Conservation (phyloP, 371 early-diverging fungal genomes). For the Mortierella sp. region DNA sequence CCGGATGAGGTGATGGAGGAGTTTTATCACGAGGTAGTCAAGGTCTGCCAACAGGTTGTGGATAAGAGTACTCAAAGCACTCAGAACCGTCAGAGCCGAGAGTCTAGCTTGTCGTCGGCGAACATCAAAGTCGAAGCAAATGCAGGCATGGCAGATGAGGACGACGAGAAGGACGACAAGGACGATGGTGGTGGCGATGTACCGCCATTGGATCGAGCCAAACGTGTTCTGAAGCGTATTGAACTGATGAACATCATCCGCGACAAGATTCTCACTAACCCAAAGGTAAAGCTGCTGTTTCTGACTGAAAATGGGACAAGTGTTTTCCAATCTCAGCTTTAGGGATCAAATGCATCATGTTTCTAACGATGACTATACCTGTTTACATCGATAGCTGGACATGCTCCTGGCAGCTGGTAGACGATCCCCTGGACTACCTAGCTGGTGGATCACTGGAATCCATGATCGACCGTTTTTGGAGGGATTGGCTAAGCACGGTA, state of each 20-base stretch:
- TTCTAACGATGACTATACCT: background rate
- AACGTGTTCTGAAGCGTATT: constrained; percentile 77
- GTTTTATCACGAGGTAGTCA: constrained; percentile 66
- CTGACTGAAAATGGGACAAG: background rate
- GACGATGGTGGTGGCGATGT: constrained; percentile 60
- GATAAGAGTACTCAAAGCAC: constrained; percentile 37
- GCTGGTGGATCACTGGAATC: constrained; percentile 76
- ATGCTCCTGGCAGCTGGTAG: constrained; percentile 38
- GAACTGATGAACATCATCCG: constrained; percentile 79
- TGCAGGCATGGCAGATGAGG: constrained; percentile 48
- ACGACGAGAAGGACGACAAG: constrained; percentile 47
- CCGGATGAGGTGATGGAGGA: constrained; percentile 76
- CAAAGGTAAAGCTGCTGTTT: constrained; percentile 33
- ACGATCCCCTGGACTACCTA: constrained; percentile 49
- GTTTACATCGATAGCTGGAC: constrained; percentile 22
- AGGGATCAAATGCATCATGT: too few relatives aligned
- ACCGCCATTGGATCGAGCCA: constrained; percentile 76
- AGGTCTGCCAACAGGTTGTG: constrained; percentile 71
- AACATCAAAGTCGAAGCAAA: constrained; percentile 17
- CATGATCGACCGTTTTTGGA: constrained; percentile 78
- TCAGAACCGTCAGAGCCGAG: constrained; percentile 54
- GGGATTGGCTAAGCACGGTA: constrained; percentile 79
- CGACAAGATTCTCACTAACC: constrained; percentile 66
- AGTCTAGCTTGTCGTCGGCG: constrained; percentile 56
- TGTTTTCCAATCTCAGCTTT: too few relatives aligned